Base-by-base conservation (phyloP, 148 eudicot genomes). In the Fagopyrum homotropicum region DNA sequence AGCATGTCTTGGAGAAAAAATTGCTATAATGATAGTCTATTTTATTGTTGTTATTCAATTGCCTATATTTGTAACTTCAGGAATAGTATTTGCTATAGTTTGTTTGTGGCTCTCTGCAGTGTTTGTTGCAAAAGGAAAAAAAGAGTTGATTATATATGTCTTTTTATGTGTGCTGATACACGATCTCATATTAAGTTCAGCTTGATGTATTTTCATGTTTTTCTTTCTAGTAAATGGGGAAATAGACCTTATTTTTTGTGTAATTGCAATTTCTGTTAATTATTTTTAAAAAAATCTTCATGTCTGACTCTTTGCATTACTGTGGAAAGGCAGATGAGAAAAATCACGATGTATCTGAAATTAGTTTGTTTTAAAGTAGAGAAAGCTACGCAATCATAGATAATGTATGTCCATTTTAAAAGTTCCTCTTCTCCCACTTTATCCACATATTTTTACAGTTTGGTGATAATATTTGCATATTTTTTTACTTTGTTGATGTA, bases 301-400 rank as follows among this genome's bases (percentile, higher is more conserved):
- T 49, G 19, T 77, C 17, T 30, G 75, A 30, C 57, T 69, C 51
- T 72, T 10, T 72, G 69, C 16, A 63, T 63, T 12, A 63, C 4
- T 63, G 29, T 63, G 69, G 69, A 30, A 63, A 63, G 69, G 69
- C 43, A 29, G 2, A 10, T 29, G 45, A 63, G 44, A 63, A 30
- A 29, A 30, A 29, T 12, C 45, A 63, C 9, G 35, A 30, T 63
- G 40, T 29, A 30, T 63, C 16, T 63, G 43, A 30, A 29, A 30
- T 9, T 30, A 63, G 59, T 55, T 55, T 63, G 43, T 63, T 30
- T 29, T 63, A 30, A 35, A 63, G n/a, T 30, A 63, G 45, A 63
- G 9, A 30, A 9, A 30, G 69, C 29, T 63, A 29, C 45, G 35
- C 43, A 63, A 30, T 63, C 45, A 30, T 43, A 15, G 12, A 66